Evolutionary conservation across 495 filamentous ascomycete species (phyloP), one percentile per base, ranked within the genome.

Genomic region (Neurospora sp.): DNA sequence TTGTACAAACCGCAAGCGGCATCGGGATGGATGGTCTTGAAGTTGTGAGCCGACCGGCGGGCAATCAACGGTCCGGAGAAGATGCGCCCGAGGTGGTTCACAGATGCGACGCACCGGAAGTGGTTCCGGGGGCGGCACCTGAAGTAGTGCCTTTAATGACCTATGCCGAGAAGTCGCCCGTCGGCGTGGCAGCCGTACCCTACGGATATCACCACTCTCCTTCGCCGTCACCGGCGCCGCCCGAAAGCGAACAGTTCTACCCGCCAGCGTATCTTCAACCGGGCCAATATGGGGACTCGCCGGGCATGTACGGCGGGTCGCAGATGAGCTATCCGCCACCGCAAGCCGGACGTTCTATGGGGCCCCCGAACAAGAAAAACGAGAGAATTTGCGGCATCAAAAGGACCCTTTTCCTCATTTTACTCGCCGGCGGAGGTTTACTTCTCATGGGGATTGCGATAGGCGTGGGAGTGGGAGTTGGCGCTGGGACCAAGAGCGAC

Each of bases 391-490:
- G 72, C 20, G 74, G 75, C 9, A 14, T 78, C 8, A 72, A 71
- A 69, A 71, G 61, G 41, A 27, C 69, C 2, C 53, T 75, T 9
- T 73, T 74, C 40, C 42, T 77, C 9, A 9, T 75, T 20, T 40
- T 78, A 2, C 40, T 77, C 4, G 74, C 41, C 6, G n/a, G 74
- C 4, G 75, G 59, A 16, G 70, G 69, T 0, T 10, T 78, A 42
- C 31, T 74, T 53, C 70, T 77, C 14, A 16, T 75, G n/a, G 75
- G 42, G 5, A 70, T 78, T 16, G 77, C 70, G 37, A 41, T 78
- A 31, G 75, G 75, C 9, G 77, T 77, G 1, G 75, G 77, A 14
- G 73, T 78, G 39, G 75, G 71, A 9, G 74, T 77, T 12, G 77
- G 73, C 16, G 22, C 72, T 22, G 61, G 42, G 14, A 71, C 65